Evolutionary conservation across 192 early-diverging fungal species (phyloP).

Genomic region (Coemansia sp.): DNA sequence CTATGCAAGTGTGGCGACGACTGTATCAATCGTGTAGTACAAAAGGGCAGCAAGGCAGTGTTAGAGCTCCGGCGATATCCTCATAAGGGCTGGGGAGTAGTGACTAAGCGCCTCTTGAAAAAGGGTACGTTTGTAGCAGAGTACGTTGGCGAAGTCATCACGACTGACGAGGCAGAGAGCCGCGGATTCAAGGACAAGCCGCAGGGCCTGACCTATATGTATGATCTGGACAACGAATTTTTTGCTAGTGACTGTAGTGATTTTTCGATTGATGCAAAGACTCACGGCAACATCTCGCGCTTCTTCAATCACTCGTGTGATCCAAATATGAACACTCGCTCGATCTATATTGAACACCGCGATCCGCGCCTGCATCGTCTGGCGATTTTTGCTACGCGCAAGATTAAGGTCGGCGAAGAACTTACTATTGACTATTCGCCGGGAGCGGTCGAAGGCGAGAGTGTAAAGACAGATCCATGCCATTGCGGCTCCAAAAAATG

Average conservation of each 20-base stretch:
- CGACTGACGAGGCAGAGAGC: constrained; percentile 76
- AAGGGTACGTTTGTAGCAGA: constrained; percentile 90
- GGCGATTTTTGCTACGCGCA: constrained; percentile 85
- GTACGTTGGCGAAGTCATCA: constrained; percentile 95
- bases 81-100: constrained; percentile 56
- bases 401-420: constrained; percentile 79
- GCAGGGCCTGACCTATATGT: constrained; percentile 53
- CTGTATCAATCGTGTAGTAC: constrained; percentile 49
- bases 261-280: constrained; percentile 91
- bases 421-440: constrained; percentile 98
- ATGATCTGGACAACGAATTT: constrained; percentile 75
- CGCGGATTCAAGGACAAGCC: constrained; percentile 49
- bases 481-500: constrained; percentile 28
- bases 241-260: constrained; percentile 85
- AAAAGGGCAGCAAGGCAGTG: constrained; percentile 31
- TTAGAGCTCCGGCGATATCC: constrained; percentile 46
- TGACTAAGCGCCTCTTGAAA: constrained; percentile 14
- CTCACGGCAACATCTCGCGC: constrained; percentile 87
- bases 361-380: constrained; percentile 78
- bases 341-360: constrained; percentile 75
- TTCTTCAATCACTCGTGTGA: constrained; percentile 99
- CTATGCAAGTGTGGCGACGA: constrained; percentile 34
- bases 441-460: constrained; percentile 8
- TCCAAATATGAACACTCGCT: constrained; percentile 73
- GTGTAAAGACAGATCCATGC: constrained; percentile 17